A percentile compares a stretch with the other conserved stretches of the same genome.
phyloP scores from a whole-genome alignment of 306 rosid species.

The Astragalus membranaceus region DNA sequence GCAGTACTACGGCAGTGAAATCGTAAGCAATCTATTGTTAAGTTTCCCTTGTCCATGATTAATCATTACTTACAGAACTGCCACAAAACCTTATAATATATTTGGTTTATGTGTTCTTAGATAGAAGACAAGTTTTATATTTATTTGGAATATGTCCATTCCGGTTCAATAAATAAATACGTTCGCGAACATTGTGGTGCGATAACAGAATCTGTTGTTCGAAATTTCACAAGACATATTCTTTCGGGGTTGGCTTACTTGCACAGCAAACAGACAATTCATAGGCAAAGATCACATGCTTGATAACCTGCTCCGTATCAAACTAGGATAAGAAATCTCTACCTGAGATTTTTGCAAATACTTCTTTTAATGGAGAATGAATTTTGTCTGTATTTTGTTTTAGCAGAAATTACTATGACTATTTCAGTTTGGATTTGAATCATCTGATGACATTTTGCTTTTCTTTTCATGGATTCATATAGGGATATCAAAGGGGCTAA shows the following conservation, averaged over 20 bases:
- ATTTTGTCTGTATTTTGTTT: no score
- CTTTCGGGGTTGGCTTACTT: constrained; percentile 90
- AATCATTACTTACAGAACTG: neutral
- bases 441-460: neutral
- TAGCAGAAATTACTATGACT: no score
- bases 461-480: constrained; percentile 1
- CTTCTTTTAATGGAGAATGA: no score
- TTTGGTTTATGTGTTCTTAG: constrained; percentile 38
- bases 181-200: constrained; percentile 95
- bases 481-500: constrained; percentile 99
- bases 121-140: constrained; percentile 72
- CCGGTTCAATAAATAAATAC: constrained; percentile 89
- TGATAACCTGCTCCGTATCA: neutral
- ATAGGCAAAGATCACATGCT: constrained; percentile 45
- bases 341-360: neutral
- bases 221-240: constrained; percentile 89
- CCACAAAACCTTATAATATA: neutral
- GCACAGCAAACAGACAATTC: constrained; percentile 88
- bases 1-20: constrained; percentile 91
- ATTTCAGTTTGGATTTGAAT: no score
- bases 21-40: constrained; percentile 50
- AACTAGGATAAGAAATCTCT: constrained; percentile 1
- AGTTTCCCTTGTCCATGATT: constrained; percentile 11
- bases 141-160: constrained; percentile 88
- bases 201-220: constrained; percentile 87